Base-by-base conservation (phyloP, 305 asterid species). In the Fraxinus sp. region DNA sequence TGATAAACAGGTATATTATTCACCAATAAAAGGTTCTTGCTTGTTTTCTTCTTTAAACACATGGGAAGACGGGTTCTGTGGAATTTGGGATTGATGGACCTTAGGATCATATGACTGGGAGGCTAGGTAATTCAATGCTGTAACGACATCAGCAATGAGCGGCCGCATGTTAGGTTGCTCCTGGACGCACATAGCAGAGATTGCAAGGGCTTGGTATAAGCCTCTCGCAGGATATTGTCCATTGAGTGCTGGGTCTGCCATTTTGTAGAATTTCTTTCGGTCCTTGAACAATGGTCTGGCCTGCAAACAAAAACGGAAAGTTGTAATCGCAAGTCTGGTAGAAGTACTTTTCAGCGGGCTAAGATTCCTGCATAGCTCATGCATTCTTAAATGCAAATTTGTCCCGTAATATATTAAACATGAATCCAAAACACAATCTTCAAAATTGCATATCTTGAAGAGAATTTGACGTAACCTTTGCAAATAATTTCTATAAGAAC, bases 191-290 rank as follows among this genome's bases (percentile, higher is more conserved):
- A 76, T 76, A 33, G 79, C 79, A 39, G 79, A 66, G 3, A 76
- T 41, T 36, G 79, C 79, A 76, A 76, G 79, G 16, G 79, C 79
- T 44, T 76, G 79, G 79, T 76, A 76, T 22, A 76, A 76, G 16
- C 79, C 79, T 41, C 79, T 41, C 2, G 16, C 79, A 5, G 79
- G 79, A 76, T 76, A 41, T 41, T 39, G 79, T 22, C 79, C 79
- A 22, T 76, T 1, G n/a, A 76, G 79, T 20, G 16, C 52, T 37
- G 79, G 79, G 26, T 76, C 79, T 1, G 79, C 79, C 33, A 76
- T 76, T 41, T 41, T n/a, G 35, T 5, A 37, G 64, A 76, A 76
- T 41, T 76, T 76, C 62, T 10, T 76, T 33, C 79, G 79, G 79
- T 76, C 79, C 30, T 39, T 76, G 64, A 76, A 76, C 64, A 76